phyloP scores from a whole-genome alignment of 1,284 basidiomycete species.

The Pyrrhoderma lamaoense region DNA sequence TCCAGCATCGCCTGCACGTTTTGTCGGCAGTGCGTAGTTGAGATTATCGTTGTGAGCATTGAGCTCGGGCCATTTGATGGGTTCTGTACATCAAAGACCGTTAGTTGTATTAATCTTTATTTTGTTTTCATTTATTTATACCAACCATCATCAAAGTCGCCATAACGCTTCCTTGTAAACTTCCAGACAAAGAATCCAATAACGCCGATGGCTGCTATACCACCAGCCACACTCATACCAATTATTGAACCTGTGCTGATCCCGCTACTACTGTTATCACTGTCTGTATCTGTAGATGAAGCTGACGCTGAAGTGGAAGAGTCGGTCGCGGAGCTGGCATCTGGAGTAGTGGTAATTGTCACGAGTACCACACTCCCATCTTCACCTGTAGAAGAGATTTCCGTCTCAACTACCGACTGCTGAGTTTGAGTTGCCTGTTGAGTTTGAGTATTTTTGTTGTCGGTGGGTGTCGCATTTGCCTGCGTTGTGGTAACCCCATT shows the following conservation, averaged over 20 bases:
- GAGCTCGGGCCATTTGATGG: conserved; percentile 83
- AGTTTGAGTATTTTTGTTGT: not conserved
- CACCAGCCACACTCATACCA: conserved; percentile 71
- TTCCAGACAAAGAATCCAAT: conserved; percentile 75
- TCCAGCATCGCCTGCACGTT: conserved; percentile 27
- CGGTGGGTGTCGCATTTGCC: conserved; percentile 7
- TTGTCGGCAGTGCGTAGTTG: conserved; percentile 53
- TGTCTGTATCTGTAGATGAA: conserved; percentile 1
- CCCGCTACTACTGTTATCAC: conserved; percentile 24
- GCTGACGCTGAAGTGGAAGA: conserved; percentile 15
- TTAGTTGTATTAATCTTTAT: conserved; percentile 4
- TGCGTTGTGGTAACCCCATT: not conserved
- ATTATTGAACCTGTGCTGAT: conserved; percentile 64
- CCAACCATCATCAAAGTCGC: conserved; percentile 71
- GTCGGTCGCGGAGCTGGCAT: conserved; percentile 15
- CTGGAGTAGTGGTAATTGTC: conserved; percentile 21
- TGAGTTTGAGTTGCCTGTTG: not conserved
- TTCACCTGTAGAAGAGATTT: conserved; percentile 19
- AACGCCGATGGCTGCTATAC: conserved; percentile 60
- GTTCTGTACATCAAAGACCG: conserved; percentile 34
- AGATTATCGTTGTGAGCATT: conserved; percentile 50
- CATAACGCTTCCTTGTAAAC: conserved; percentile 66
- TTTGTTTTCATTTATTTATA: conserved; percentile 18
- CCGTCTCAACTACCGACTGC: conserved; percentile 16
- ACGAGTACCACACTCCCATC: conserved; percentile 15